Conservation (phyloP, 768 basidiomycete genomes). For the Russula griseocarnosa region DNA sequence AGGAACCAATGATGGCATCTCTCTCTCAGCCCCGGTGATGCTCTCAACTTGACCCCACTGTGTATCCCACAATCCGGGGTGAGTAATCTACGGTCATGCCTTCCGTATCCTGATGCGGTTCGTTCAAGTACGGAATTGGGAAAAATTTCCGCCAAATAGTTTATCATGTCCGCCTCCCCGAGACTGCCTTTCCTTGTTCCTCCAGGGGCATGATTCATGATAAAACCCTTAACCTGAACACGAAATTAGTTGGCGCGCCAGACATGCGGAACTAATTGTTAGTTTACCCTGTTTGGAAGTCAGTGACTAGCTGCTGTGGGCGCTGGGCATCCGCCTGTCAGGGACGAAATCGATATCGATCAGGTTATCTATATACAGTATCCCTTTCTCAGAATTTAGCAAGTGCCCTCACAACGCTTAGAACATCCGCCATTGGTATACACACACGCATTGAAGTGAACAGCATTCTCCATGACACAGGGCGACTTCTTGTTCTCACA, state of each 20-base stretch:
- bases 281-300: neutral
- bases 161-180: neutral
- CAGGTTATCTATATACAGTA: neutral
- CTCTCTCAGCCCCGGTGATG: neutral
- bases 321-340: neutral
- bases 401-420: neutral
- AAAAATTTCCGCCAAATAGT: neutral
- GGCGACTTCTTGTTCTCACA: neutral
- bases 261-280: neutral
- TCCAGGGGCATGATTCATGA: neutral
- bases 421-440: neutral
- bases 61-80: neutral
- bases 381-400: neutral
- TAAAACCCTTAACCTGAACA: neutral
- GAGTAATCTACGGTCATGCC: neutral
- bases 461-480: neutral
- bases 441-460: neutral
- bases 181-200: neutral
- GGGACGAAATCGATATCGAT: neutral
- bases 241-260: neutral
- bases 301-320: neutral
- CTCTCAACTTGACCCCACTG: neutral
- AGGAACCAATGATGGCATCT: neutral
- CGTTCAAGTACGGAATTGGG: neutral
- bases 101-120: neutral